Evolutionary conservation across 2,329 filamentous ascomycete species (phyloP), one percentile per base, ranked within the genome.

Genomic region (Alternaria brassicae): DNA sequence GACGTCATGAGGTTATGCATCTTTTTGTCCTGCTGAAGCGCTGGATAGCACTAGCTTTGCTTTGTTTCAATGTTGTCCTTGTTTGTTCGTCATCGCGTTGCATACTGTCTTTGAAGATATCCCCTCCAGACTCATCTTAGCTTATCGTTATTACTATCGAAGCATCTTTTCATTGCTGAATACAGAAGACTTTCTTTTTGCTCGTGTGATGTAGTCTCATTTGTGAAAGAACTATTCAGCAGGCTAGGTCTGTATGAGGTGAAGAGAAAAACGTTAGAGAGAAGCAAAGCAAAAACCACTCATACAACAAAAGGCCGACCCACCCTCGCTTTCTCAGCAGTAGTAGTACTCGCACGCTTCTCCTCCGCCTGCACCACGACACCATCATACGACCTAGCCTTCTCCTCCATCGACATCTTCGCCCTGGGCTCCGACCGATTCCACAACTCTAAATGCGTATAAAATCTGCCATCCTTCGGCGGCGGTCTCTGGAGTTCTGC

Each of bases 381-480:
- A 42, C 60, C 56, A 17, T 58, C 59, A 32, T 42, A 12, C 10
- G 44, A 37, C 21, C 21, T 52, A 19, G 45, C 21, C 30, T 59
- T 56, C 5, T 34, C 48, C 21, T 34, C 9, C 23, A 2, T 44
- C 6, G 30, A 23, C 39, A 17, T 17, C 9, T 9, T 17, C 13
- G 15, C 13, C 45, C 25, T 42, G 3, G 30, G 30, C 45, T 47
- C 21, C 17, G 48, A 32, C 13, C 65, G 62, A 12, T 69, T 68
- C 71, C 72, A 74, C 39, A 74, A 54, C 34, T 74, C 71, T n/a
- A 69, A 57, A 17, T 74, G 72, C n/a, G 69, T 69, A 23, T 72
- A 73, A 9, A 62, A 63, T 32, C 36, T 54, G 3, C 65, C 69
- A 30, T 60, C 54, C 9, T 49, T 37, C 2, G 59, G 60, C n/a